Evolutionary conservation across 495 filamentous ascomycete species (phyloP), one percentile per base, ranked within the genome.

Genomic region (Eremomyces bilateralis): DNA sequence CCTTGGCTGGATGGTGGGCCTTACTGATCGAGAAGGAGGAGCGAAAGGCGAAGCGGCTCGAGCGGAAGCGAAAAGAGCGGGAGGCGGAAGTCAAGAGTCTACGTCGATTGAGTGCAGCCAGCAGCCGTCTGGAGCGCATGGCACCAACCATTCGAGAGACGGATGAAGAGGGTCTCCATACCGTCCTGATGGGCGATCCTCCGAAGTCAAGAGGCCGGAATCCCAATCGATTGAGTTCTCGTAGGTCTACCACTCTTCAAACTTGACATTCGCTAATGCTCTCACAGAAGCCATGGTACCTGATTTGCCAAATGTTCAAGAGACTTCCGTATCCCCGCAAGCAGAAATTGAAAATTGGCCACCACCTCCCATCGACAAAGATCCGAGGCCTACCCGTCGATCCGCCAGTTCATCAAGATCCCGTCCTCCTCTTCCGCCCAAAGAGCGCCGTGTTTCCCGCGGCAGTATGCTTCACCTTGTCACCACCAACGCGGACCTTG

Each of bases 21-120:
- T 55, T 97, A 17, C 54, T 95, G 38, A 76, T 95, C 34, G 88
- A 95, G 49, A 95, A 95, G 51, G 88, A 97, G 48, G 77, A 90
- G 51, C 69, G 83, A 2, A 97, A 95, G 52, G 76, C 82, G 40
- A 64, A 60, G 37, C 71, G 83, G 40, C 63, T 79, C 42, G 83
- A 95, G 42, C 67, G 72, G 30, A 93, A 81, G 48, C 71, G 90
- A 21, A 80, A 65, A 47, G 84, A 94, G 49, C 69, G 67, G 35
- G 83, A 92, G 42, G 64, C 63, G 12, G 85, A 91, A 46, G 73
- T 72, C 29, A 75, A 83, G 52, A 79, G 65, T 43, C 62, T 82
- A 10, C 67, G 80, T 37, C 73, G 88, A 20, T 61, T 91, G 21
- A 91, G 82, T 40, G 79, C 75, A 40, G 78, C 82, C 0, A 91